A percentile compares a stretch with the other conserved stretches of the same genome.
Conservation (phyloP, 495 filamentous ascomycete genomes). For the Talaromyces wortmannii region DNA sequence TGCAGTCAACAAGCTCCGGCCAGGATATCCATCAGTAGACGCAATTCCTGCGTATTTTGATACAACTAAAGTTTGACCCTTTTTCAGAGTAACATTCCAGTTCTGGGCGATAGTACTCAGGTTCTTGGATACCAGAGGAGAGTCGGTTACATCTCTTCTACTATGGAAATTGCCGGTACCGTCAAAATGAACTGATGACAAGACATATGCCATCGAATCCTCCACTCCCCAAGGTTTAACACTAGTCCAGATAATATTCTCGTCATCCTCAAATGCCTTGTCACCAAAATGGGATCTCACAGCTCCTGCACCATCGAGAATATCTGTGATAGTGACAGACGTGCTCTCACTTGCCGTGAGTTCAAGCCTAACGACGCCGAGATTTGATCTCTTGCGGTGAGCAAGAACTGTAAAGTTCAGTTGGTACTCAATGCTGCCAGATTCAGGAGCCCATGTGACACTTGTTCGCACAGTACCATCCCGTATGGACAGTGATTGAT, state of each 20-base stretch:
- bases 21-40: slow-evolving; percentile 42
- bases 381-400: slow-evolving; percentile 15
- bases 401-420: slow-evolving; percentile 2
- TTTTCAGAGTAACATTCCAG: slow-evolving; percentile 27
- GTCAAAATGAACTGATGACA: slow-evolving; percentile 19
- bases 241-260: slow-evolving; percentile 40
- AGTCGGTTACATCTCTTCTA: slow-evolving; percentile 18
- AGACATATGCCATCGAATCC: slow-evolving; percentile 45
- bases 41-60: slow-evolving; percentile 48
- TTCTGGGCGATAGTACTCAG: slow-evolving; percentile 45
- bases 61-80: slow-evolving; percentile 29
- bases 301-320: slow-evolving; percentile 48
- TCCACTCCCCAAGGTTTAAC: slow-evolving; percentile 41
- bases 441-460: slow-evolving; percentile 1
- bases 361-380: slow-evolving; percentile 40
- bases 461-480: slow-evolving; percentile 1
- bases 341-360: slow-evolving; percentile 32
- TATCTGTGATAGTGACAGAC: slow-evolving; percentile 41
- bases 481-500: slow-evolving; percentile 1
- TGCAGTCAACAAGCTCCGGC: slow-evolving; percentile 29
- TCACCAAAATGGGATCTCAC: slow-evolving; percentile 35
- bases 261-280: slow-evolving; percentile 16
- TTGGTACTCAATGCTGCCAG: not conserved
- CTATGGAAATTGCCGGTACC: not conserved
- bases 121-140: slow-evolving; percentile 29